Evolutionary conservation across 169 alveolate species (phyloP).

Genomic region (Plasmodium billcollinsi): DNA sequence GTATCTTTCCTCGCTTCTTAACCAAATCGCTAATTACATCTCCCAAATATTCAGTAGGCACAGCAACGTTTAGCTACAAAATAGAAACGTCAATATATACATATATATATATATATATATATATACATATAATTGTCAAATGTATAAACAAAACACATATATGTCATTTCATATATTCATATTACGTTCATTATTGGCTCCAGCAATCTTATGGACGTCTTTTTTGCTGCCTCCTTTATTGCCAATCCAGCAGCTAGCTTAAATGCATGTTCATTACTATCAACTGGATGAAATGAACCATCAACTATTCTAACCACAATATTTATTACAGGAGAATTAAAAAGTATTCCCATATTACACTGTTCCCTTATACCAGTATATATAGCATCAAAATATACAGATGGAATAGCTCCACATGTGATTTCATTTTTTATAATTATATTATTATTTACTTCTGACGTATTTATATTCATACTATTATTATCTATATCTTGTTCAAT

Average conservation of each 20-base stretch:
- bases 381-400: slow-evolving; percentile 88
- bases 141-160: not conserved
- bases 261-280: slow-evolving; percentile 91
- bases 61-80: slow-evolving; percentile 78
- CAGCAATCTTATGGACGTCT: slow-evolving; percentile 86
- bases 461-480: slow-evolving; percentile 70
- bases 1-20: slow-evolving; percentile 83
- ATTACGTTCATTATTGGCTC: slow-evolving; percentile 93
- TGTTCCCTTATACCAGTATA: slow-evolving; percentile 87
- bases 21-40: slow-evolving; percentile 87
- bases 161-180: not conserved
- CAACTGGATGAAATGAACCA: slow-evolving; percentile 92
- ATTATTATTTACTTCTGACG: slow-evolving; percentile 75
- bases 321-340: slow-evolving; percentile 89
- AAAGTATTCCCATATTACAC: slow-evolving; percentile 85
- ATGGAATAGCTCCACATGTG: slow-evolving; percentile 90
- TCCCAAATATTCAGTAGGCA: slow-evolving; percentile 89
- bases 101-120: not conserved
- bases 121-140: not conserved
- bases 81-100: not conserved
- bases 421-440: slow-evolving; percentile 85
- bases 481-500: slow-evolving; percentile 2
- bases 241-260: slow-evolving; percentile 90
- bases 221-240: slow-evolving; percentile 87
- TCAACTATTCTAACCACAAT: slow-evolving; percentile 86